Evolutionary conservation across 768 basidiomycete species (phyloP).

Genomic region (Tylopilus rubrobrunneus): DNA sequence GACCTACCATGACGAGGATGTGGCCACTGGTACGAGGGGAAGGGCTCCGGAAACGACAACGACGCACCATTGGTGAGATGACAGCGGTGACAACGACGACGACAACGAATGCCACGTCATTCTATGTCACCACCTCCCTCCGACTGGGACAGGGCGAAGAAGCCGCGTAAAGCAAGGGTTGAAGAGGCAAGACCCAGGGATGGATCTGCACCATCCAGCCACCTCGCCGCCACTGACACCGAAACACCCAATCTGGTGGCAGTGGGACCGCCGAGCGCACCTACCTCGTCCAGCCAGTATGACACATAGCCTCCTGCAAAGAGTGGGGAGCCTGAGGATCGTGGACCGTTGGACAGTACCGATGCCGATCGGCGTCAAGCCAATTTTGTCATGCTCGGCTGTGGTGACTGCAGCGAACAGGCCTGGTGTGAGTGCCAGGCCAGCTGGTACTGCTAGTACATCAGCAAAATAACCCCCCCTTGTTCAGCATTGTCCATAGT

Average conservation of each 20-base stretch:
- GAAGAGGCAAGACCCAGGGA: slow-evolving; percentile 13
- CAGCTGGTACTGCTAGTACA: slow-evolving; percentile 20
- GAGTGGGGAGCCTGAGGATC: slow-evolving; percentile 13
- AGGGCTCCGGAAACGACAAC: too few species aligned
- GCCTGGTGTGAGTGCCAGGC: slow-evolving; percentile 14
- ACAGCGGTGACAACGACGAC: too few species aligned
- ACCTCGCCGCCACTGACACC: neutral
- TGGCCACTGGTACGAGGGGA: too few species aligned
- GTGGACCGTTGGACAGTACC: slow-evolving; percentile 34
- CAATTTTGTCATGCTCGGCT: slow-evolving; percentile 4
- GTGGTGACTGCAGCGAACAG: neutral
- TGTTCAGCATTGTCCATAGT: too few species aligned
- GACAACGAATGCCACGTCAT: too few species aligned
- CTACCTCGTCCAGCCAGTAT: slow-evolving; percentile 1
- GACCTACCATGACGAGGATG: too few species aligned
- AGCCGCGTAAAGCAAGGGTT: slow-evolving; percentile 48
- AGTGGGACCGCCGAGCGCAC: neutral
- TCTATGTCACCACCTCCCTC: too few species aligned
- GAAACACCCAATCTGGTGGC: slow-evolving; percentile 4
- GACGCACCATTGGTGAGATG: too few species aligned
- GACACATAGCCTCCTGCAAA: slow-evolving; percentile 2
- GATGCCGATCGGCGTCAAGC: slow-evolving; percentile 27
- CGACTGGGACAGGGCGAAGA: slow-evolving; percentile 66
- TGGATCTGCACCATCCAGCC: neutral
- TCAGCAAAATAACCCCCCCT: too few species aligned